Evolutionary conservation across 495 filamentous ascomycete species (phyloP).

Genomic region (Choiromyces venosus): DNA sequence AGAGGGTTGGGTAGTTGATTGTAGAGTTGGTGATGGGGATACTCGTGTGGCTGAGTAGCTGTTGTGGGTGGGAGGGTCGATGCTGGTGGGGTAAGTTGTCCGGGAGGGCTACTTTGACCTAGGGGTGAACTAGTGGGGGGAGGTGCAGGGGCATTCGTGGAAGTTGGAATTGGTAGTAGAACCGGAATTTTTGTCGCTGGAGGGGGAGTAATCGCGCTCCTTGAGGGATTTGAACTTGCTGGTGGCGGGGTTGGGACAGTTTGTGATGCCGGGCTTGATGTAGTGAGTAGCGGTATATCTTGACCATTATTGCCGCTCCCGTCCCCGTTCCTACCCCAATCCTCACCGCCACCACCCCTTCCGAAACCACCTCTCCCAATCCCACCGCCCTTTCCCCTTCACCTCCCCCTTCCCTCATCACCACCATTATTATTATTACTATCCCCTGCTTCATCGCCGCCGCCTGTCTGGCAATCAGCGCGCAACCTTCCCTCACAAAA

Average conservation of each 20-base stretch:
- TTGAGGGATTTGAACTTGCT: background rate
- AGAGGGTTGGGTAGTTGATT: no score
- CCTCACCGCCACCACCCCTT: background rate
- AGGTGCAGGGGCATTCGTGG: background rate
- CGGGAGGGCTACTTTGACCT: background rate
- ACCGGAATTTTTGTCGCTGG: background rate
- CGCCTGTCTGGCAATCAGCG: background rate
- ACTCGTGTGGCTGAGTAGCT: no score
- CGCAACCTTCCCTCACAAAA: background rate
- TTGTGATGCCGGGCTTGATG: background rate
- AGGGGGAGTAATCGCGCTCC: background rate
- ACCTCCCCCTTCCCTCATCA: background rate
- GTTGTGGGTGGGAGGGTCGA: no score
- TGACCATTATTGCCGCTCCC: background rate
- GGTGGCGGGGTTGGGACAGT: background rate
- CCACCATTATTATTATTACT: background rate
- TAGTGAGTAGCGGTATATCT: background rate
- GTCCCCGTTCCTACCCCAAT: background rate
- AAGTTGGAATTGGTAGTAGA: background rate
- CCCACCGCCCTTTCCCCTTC: background rate
- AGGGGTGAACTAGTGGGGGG: no score
- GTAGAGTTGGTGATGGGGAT: no score
- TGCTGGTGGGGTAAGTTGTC: no score
- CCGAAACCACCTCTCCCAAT: background rate
- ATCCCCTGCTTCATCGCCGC: background rate